Evolutionary conservation across 768 basidiomycete genomes (phyloP).

Genomic region (Trametes sanguinea): DNA sequence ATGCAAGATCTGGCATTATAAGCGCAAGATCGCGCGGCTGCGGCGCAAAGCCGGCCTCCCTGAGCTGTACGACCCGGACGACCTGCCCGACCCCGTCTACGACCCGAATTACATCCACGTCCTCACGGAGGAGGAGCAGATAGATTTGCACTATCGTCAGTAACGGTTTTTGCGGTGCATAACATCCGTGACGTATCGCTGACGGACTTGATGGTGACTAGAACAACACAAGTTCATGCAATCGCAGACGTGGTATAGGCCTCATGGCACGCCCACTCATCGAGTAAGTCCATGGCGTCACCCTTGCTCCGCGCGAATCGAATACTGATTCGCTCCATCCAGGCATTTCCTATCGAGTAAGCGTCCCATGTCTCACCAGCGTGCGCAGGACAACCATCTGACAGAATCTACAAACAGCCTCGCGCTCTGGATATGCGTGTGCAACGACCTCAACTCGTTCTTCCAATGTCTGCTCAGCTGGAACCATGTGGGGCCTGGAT

Average conservation of each 20-base stretch:
- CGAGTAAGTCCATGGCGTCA: conserved; percentile 42
- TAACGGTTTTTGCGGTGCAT: conserved; percentile 5
- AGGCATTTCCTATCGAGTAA: conserved; percentile 74
- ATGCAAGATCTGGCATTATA: conserved; percentile 72
- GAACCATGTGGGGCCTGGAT: conserved; percentile 80
- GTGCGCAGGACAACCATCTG: neutral
- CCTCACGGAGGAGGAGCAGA: conserved; percentile 63
- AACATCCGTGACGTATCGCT: no score
- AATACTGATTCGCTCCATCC: conserved; percentile 35
- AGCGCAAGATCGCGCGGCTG: conserved; percentile 57
- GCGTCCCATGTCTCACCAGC: conserved; percentile 16
- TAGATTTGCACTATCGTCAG: conserved; percentile 65
- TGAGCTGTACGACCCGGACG: conserved; percentile 70
- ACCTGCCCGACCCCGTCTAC: conserved; percentile 76
- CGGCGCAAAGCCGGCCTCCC: conserved; percentile 67
- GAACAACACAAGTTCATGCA: conserved; percentile 71
- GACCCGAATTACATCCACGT: conserved; percentile 75
- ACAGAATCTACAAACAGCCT: conserved; percentile 39
- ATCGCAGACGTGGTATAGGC: conserved; percentile 82
- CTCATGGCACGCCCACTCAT: conserved; percentile 83
- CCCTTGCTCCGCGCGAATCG: neutral
- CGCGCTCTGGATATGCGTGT: conserved; percentile 71
- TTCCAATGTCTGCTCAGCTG: conserved; percentile 78
- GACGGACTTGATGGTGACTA: conserved; percentile 28
- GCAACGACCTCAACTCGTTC: conserved; percentile 76